Base-by-base conservation (phyloP, 2,329 filamentous ascomycete species). In the Chalaropsis ovoidea region DNA sequence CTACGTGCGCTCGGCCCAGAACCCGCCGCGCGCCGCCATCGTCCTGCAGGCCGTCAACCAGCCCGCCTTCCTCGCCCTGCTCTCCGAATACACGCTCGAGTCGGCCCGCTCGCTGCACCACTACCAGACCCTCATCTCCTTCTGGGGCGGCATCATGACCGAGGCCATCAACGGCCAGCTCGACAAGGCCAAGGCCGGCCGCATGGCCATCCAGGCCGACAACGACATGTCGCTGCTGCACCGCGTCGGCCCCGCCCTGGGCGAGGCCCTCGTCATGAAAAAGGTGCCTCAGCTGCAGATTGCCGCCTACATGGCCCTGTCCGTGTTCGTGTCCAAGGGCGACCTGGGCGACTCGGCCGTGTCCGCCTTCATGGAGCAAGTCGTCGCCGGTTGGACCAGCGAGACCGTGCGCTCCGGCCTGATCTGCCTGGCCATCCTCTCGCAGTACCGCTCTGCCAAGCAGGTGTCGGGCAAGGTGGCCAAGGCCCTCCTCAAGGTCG, bases 81-180 rank as follows among this genome's bases (percentile, higher is more conserved):
- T 97, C 64, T 96, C 94, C 70, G 79, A 84, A 65, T 90, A 95
- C 75, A 86, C 90, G 13, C 77, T 96, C 35, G 84, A 86, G 67
- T 85, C 89, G 27, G 87, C 90, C 72, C 82, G 84, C 64, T 79
- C 82, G 49, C 82, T 85, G 64, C 86, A 89, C 67, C 86, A 93
- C 64, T 89, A 94, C 70, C 84, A 89, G 47, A 84, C 86, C 1
- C 77, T 96, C 67, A 77, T 96, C 65, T 87, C 89, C 0, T 96
- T 99, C 73, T 99, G 94, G 93, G 90, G 88, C 3, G 88, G 90
- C 58, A 80, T 96, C 63, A 86, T 89, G 74, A 90, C 90, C 0
- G 92, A 99, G 75, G 86, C 92, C 11, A 81, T 95, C 67, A 88
- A 89, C 69, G 87, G 86, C 39, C 90, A 94, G 79, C 77, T 97